Conservation (phyloP, 805 yeast species). For the Torulaspora microellipsoides region DNA sequence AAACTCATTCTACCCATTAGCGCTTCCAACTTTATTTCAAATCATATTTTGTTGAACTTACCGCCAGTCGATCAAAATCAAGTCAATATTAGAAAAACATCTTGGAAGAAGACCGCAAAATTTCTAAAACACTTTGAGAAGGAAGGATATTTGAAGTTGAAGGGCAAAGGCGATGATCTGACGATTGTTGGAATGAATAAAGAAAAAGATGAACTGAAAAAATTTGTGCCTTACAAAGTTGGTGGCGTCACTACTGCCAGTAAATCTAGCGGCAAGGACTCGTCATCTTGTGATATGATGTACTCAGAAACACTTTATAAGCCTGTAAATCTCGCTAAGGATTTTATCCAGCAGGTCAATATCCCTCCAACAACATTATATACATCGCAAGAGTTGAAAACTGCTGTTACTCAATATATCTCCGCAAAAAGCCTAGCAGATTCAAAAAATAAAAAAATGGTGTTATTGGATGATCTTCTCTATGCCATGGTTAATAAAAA, state of each 20-base stretch:
- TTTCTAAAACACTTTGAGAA: slow-evolving; percentile 85
- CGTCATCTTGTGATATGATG: slow-evolving; percentile 25
- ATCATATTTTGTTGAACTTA: slow-evolving; percentile 63
- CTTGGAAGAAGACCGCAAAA: slow-evolving; percentile 87
- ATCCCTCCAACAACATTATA: slow-evolving; percentile 41
- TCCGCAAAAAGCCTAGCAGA: slow-evolving; percentile 47
- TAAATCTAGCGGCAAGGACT: slow-evolving; percentile 11
- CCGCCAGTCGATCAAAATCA: slow-evolving; percentile 55
- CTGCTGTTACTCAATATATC: slow-evolving; percentile 53
- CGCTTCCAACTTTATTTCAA: slow-evolving; percentile 72
- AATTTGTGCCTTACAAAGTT: slow-evolving; percentile 61
- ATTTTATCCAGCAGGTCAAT: slow-evolving; percentile 43
- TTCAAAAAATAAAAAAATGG: slow-evolving; percentile 46
- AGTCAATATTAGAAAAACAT: slow-evolving; percentile 68
- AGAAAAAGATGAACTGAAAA: slow-evolving; percentile 45
- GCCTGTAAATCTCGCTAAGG: slow-evolving; percentile 48
- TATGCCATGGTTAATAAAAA: slow-evolving; percentile 34
- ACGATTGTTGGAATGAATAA: slow-evolving; percentile 49
- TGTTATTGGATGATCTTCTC: slow-evolving; percentile 53
- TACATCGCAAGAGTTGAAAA: slow-evolving; percentile 50
- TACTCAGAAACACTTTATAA: slow-evolving; percentile 45
- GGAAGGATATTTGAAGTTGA: slow-evolving; percentile 56
- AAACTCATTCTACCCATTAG: slow-evolving; percentile 59
- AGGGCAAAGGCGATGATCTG: slow-evolving; percentile 83
- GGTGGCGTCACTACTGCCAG: slow-evolving; percentile 21